Evolutionary conservation across 1,139 yeast species (phyloP).

Genomic region (Saccharomyces hybrid): DNA sequence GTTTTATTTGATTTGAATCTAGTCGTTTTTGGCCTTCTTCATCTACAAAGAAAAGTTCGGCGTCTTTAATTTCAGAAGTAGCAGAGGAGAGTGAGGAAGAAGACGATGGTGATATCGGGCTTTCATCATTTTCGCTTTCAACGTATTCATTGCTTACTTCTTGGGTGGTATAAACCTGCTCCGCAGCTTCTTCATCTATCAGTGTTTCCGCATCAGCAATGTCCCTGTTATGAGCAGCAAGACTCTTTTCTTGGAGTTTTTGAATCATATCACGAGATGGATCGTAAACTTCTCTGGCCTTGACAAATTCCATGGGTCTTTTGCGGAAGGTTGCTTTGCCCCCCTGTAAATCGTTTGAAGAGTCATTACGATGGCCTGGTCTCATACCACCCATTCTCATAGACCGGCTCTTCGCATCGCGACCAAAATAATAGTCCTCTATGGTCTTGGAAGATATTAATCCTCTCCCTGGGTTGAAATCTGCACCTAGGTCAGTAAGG

Average conservation of each 20-base stretch:
- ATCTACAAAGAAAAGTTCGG: constrained; percentile 36
- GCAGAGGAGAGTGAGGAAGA: too few relatives aligned
- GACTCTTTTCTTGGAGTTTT: constrained; percentile 16
- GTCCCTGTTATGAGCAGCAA: too few relatives aligned
- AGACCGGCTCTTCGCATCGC: constrained; percentile 15
- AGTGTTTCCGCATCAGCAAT: constrained; percentile 8
- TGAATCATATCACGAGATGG: constrained; percentile 48
- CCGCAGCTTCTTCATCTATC: background rate
- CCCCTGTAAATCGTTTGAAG: constrained; percentile 22
- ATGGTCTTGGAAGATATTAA: constrained; percentile 18
- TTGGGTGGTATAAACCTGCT: too few relatives aligned
- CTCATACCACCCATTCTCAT: constrained; percentile 29
- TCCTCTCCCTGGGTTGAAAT: constrained; percentile 11
- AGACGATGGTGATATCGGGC: background rate
- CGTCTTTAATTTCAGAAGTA: constrained; percentile 16
- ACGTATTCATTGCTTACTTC: constrained; percentile 10
- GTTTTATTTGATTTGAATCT: constrained; percentile 1
- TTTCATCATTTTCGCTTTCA: constrained; percentile 8
- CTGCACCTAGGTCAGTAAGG: constrained; percentile 11
- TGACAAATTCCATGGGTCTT: constrained; percentile 58
- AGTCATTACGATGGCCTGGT: constrained; percentile 15
- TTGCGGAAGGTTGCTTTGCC: constrained; percentile 43
- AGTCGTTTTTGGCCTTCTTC: constrained; percentile 31
- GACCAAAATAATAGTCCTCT: constrained; percentile 29
- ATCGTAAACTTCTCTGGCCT: constrained; percentile 57